A percentile compares a stretch with the other conserved stretches of the same genome.
phyloP scores from a whole-genome alignment of 2,329 filamentous ascomycete species.

The Ceratocystiopsis sp. region DNA sequence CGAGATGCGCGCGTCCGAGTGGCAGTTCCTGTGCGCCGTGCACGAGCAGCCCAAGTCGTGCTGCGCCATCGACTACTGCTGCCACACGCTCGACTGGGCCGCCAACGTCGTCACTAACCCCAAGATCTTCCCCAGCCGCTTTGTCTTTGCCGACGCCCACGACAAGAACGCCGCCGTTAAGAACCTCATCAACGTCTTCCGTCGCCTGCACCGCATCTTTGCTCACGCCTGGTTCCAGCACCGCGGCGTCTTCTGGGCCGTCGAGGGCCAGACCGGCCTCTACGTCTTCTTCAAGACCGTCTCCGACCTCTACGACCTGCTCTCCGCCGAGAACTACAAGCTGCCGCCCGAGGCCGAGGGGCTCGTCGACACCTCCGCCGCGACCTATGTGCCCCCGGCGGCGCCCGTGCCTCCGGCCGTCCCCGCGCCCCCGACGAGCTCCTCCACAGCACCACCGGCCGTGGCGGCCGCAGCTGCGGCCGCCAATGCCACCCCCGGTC shows the following conservation, averaged over 20 bases:
- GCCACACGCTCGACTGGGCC: constrained; percentile 95
- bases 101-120: constrained; percentile 86
- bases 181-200: constrained; percentile 88
- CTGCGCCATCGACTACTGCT: constrained; percentile 98
- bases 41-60: constrained; percentile 94
- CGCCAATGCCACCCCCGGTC: constrained; percentile 2
- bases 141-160: constrained; percentile 40
- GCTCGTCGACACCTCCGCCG: constrained; percentile 30
- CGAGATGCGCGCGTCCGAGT: constrained; percentile 96
- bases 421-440: too few relatives aligned
- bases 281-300: constrained; percentile 97
- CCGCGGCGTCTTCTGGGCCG: constrained; percentile 82
- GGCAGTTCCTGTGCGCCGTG: constrained; percentile 97
- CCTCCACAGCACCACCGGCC: not conserved
- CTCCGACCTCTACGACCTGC: constrained; percentile 76
- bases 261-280: constrained; percentile 77
- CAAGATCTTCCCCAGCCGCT: constrained; percentile 84
- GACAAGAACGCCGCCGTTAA: constrained; percentile 51
- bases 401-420: too few relatives aligned
- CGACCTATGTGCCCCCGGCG: too few relatives aligned
- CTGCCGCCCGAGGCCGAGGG: constrained; percentile 87
- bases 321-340: constrained; percentile 91
- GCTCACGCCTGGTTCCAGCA: constrained; percentile 99
- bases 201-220: constrained; percentile 88
- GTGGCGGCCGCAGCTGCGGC: constrained; percentile 1